Base-by-base conservation (phyloP, 2,329 filamentous ascomycete species). In the Claviceps monticola region DNA sequence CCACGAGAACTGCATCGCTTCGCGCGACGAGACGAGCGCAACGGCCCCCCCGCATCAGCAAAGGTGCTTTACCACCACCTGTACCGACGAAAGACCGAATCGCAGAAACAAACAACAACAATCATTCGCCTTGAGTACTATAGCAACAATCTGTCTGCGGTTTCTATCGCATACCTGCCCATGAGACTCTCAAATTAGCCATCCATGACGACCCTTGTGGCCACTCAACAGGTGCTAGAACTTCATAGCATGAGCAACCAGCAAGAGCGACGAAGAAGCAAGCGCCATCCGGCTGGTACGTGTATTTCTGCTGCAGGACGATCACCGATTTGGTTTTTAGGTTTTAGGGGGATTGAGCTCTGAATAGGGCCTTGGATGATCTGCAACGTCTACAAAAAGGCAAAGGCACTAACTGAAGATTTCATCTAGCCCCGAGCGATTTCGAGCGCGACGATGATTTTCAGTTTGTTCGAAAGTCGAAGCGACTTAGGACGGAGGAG, bases 361-460 rank as follows among this genome's bases (percentile, higher is more conserved):
- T 42, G 17, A 43, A 21, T 5, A 43, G 17, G 38, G 17, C 3
- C 14, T 17, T 43, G 41, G 41, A 5, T 6, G 11, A 9, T 43
- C 16, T 11, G 19, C 41, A 43, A 13, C 19, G 19, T 43, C 3
- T 43, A 21, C 17, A 14, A 6, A 11, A 34, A 23, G 23, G 13
- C 1, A 26, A 34, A n/a, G 4, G 17, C 21, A 43, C 26, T 49
- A 39, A 49, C 26, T 49, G 38, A 39, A 21, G 21, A n/a, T 26
- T 2, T 14, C n/a, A 36, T 23, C 37, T 56, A 71, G 71, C 69
- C 56, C 62, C 62, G 55, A 60, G 61, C 45, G 65, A 69, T 49
- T 83, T 87, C 60, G 85, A 90, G 65, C 78, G 85, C 61, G 82
- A 86, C 70, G 86, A 85, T 60, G 86, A 86, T 56, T 90, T 90